Evolutionary conservation across 768 basidiomycete genomes (phyloP), one percentile per base, ranked within the genome.

Genomic region (Termitomyces sp.): DNA sequence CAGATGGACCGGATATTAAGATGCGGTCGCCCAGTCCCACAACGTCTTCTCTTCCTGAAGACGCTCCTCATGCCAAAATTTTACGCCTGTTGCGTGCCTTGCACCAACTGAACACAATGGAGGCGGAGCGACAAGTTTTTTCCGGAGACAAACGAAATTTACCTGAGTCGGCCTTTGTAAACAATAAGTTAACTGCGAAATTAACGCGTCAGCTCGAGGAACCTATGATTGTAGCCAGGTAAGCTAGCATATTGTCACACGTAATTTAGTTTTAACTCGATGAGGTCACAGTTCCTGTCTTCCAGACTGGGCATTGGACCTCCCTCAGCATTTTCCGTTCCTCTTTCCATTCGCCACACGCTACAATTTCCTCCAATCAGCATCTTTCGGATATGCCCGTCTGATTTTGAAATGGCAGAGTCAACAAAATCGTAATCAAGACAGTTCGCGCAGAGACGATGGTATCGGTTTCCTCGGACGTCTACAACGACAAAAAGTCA

Each of bases 211-310:
- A 98, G 69, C 72, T 99, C 45, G 97, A 99, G 66, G 97, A 99
- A 69, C 93, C 94, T 0, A 97, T 98, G 94, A 97, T 99, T 62
- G 95, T 99, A 46, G 97, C 96, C 1, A 95, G 93, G 94, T 93
- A 65, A 61, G 78, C 70, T 50, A 42, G 18, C 20, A 20, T 30
- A 39, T 36, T 59, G n/a, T 15, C n/a, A 20, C 20, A 31, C 22
- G 8, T 37, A 52, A 16, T 33, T 56, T 18, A 27, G 18, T 60
- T 54, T 48, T 69, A 45, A 56, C 12, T 31, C 60, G 56, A 27
- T 39, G 52, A n/a, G n/a, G 39, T 57, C 39, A 15, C 56, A 97
- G 96, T 66, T 93, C 93, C 27, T 98, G 97, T 73, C 76, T 98
- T 4, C 97, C 97, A 6, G 95, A 97, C 68, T 99, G 97, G 97